Evolutionary conservation across 1,139 yeast genomes (phyloP), one percentile per base, ranked within the genome.

Genomic region (Blastobotrys illinoisensis): DNA sequence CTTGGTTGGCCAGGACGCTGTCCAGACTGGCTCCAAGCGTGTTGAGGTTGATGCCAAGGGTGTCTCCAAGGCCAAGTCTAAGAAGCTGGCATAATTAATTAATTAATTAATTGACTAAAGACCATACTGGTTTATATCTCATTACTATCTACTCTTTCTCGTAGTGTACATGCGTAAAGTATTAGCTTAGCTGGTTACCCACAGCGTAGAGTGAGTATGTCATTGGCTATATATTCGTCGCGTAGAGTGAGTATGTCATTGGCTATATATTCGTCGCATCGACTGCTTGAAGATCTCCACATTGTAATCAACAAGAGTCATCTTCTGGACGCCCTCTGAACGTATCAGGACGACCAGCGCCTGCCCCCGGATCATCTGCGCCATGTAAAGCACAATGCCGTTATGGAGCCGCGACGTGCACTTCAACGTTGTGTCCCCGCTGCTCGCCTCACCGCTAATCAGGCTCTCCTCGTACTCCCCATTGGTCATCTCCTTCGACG

Each of bases 321-420:
- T 72, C 55, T 71, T 68, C 54, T 71, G 71, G 9, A 66, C 63
- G 11, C 69, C 67, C 24, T 74, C 90, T 51, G 85, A 80, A 56
- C 96, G 79, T 44, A 89, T 84, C 57, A 91, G 77, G 1, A 96
- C 96, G 47, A 93, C 97, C 56, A 93, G 76, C 1, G 97, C 97
- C 62, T 91, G 76, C 0, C 97, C 97, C 62, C 95, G 79, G 55
- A 93, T 87, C 96, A 93, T 90, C 67, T 89, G 96, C 60, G 86
- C 85, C 67, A 93, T 76, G 65, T 90, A 90, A 48, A 93, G 75
- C 36, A 87, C 81, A 32, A 88, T 80, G 0, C 97, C 97, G 69
- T 88, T 90, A 53, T 88, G 87, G 56, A 93, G 75, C 60, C 79
- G 81, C 36, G 96, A 86, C 3, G 85, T 80, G 56, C 93, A 85